Base-by-base conservation (phyloP, 495 filamentous ascomycete species). In the Barbatosphaeria neglecta region DNA sequence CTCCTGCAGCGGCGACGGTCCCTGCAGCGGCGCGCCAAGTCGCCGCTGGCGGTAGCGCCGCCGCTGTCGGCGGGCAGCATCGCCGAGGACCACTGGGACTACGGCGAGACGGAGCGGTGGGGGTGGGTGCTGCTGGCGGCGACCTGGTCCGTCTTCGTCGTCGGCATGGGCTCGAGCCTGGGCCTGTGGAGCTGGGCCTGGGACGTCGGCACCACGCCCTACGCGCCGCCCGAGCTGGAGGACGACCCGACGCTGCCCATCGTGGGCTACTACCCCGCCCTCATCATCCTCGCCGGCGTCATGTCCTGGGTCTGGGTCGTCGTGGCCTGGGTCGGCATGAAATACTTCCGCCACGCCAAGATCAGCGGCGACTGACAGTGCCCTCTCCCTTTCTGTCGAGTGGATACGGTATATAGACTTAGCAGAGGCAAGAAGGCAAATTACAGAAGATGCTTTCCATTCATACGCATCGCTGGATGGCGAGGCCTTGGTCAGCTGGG, bases 131-230 rank as follows among this genome's bases (percentile, higher is more conserved):
- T 98, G 4, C 70, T 97, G 22, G 64, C 83, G 27, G 80, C 83
- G 44, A 98, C 92, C 1, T 98, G 92, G 92, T 61, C 90, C 22
- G 87, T 95, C 22, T 95, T 97, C 59, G 87, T 96, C 23, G 78
- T 89, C 1, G 92, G 92, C 22, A 96, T 97, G 82, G 92, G 92
- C 23, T 89, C 83, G 33, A 95, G 89, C 59, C 75, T 95, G 15
- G 92, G 82, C n/a, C 81, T 96, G n/a, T 98, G 92, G 92, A 92
- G 81, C 61, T 98, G 92, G 92, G 90, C 92, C 0, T 97, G 92
- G 92, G 92, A 96, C 68, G 90, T 96, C 6, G 90, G 88, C n/a
- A 87, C 88, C 59, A 95, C 87, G 16, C 89, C 89, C 0, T 90
- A 93, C 59, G 90, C 89, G 45, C 90, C 92, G 28, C 86, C 88